phyloP scores from a whole-genome alignment of 2,329 filamentous ascomycete genomes.

The Aspergillus sp. region DNA sequence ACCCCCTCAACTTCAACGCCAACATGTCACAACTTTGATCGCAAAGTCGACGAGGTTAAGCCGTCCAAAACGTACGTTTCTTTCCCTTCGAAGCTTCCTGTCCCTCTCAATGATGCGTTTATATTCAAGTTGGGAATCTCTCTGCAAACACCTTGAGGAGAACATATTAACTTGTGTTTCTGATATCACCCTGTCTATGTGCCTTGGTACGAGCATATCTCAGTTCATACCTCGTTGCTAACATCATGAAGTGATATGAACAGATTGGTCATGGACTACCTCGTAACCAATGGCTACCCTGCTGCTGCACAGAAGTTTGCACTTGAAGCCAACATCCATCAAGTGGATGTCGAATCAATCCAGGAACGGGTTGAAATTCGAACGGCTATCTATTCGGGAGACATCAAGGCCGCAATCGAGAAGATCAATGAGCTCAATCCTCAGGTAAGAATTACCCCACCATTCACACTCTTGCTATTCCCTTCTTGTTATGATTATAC shows the following conservation, averaged over 20 bases:
- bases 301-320: slow-evolving; percentile 91
- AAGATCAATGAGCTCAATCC: slow-evolving; percentile 86
- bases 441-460: slow-evolving; percentile 65
- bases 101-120: slow-evolving; percentile 70
- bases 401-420: slow-evolving; percentile 82
- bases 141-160: slow-evolving; percentile 94
- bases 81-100: slow-evolving; percentile 5
- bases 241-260: slow-evolving; percentile 77
- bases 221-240: slow-evolving; percentile 24
- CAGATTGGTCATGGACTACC: slow-evolving; percentile 90
- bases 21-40: slow-evolving; percentile 72
- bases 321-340: slow-evolving; percentile 82
- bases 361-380: slow-evolving; percentile 78
- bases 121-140: slow-evolving; percentile 99
- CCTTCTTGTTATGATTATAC: slow-evolving; percentile 81
- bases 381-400: slow-evolving; percentile 78
- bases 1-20: slow-evolving; percentile 70
- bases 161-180: slow-evolving; percentile 77
- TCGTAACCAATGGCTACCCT: slow-evolving; percentile 93
- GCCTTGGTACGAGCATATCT: background rate
- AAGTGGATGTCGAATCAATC: slow-evolving; percentile 72
- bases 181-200: slow-evolving; percentile 48
- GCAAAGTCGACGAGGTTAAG: slow-evolving; percentile 78
- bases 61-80: slow-evolving; percentile 81
- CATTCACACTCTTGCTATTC: slow-evolving; percentile 5